Evolutionary conservation across 768 basidiomycete species (phyloP).

Genomic region (Cubamyces sp.): DNA sequence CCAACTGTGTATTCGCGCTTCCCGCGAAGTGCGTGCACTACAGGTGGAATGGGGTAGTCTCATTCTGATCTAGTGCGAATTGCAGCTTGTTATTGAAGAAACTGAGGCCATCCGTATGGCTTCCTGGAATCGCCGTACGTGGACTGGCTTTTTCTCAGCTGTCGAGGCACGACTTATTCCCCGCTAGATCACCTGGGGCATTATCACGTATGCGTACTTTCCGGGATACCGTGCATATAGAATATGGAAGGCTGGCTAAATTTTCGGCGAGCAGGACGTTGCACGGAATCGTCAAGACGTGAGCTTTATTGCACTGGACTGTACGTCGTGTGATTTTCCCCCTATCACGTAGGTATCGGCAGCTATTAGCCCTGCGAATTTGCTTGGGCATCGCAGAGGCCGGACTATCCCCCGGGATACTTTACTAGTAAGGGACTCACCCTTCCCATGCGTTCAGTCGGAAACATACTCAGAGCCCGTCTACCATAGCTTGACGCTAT

Average conservation of each 20-base stretch:
- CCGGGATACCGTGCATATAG: background rate
- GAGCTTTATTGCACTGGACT: background rate
- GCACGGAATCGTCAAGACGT: constrained; percentile 72
- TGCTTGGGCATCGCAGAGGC: constrained; percentile 67
- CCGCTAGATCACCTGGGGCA: constrained; percentile 60
- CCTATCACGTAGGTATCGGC: background rate
- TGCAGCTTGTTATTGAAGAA: constrained; percentile 55
- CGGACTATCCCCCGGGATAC: constrained; percentile 71
- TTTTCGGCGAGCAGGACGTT: constrained; percentile 44
- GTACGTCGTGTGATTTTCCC: background rate
- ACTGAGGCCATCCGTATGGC: constrained; percentile 68
- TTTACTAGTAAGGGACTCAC: constrained; percentile 56
- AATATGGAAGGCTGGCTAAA: background rate
- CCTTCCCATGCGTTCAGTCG: no score
- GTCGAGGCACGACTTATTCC: no score
- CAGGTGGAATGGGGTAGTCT: background rate
- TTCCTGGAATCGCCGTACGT: constrained; percentile 63
- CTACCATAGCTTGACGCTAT: constrained; percentile 27
- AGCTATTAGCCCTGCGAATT: constrained; percentile 1
- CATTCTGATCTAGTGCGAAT: background rate
- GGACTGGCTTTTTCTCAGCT: background rate
- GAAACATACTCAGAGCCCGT: no score
- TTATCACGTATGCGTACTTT: constrained; percentile 50
- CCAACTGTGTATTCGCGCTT: constrained; percentile 65
- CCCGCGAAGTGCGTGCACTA: constrained; percentile 58